A percentile compares a stretch with the other conserved stretches of the same genome.
Conservation (phyloP, 441 rosid genomes). For the Gossypium lobatum region DNA sequence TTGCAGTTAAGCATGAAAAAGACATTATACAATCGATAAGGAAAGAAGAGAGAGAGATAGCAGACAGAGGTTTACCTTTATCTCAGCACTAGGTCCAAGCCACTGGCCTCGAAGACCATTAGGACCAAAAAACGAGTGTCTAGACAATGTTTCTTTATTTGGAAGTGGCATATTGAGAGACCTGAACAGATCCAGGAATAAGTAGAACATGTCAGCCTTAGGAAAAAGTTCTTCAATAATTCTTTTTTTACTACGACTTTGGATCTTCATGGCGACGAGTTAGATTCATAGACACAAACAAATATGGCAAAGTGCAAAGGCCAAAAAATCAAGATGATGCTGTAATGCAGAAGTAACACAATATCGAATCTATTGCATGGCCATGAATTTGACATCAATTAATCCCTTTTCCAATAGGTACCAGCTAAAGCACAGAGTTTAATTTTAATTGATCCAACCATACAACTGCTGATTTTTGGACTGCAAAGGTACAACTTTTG, state of each 20-base stretch:
- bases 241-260: neutral
- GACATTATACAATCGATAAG: neutral
- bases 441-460: neutral
- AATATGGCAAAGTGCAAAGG: neutral
- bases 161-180: slow-evolving; percentile 66
- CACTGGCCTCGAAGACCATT: slow-evolving; percentile 83
- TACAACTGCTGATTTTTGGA: neutral
- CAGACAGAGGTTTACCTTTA: slow-evolving; percentile 47
- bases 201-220: neutral
- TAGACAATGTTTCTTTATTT: slow-evolving; percentile 83
- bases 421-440: neutral
- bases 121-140: slow-evolving; percentile 92
- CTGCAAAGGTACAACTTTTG: neutral
- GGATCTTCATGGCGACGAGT: neutral
- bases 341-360: neutral
- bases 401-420: neutral
- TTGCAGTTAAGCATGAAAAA: slow-evolving; percentile 9
- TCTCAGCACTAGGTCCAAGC: slow-evolving; percentile 70
- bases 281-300: neutral
- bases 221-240: neutral
- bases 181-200: slow-evolving; percentile 38
- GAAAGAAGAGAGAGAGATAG: neutral
- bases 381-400: neutral
- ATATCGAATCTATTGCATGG: neutral
- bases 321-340: slow-evolving; percentile 10